phyloP scores from a whole-genome alignment of 139 green algal species.

The Mychonastes homosphaera region DNA sequence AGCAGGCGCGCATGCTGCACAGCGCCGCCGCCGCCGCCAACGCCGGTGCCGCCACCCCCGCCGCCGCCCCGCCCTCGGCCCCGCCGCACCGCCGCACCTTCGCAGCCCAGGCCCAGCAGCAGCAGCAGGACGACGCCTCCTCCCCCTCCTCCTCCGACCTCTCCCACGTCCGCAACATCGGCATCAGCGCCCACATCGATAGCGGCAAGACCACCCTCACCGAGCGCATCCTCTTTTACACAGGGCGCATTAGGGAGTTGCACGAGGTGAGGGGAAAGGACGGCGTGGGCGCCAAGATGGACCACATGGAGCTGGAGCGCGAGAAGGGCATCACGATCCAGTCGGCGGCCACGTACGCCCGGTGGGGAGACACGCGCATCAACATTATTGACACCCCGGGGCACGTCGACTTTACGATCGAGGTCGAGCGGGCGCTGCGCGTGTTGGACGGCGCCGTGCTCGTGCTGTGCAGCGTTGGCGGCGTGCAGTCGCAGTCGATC shows the following conservation, averaged over 20 bases:
- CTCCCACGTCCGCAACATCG: constrained; percentile 82
- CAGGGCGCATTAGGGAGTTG: constrained; percentile 89
- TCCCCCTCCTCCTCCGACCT: too few species aligned
- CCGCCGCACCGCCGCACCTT: not conserved
- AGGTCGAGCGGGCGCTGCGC: constrained; percentile 90
- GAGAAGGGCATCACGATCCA: constrained; percentile 99
- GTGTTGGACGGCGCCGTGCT: constrained; percentile 95
- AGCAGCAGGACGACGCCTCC: constrained; percentile 25
- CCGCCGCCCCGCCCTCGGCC: not conserved
- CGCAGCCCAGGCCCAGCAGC: not conserved
- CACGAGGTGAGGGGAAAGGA: constrained; percentile 95
- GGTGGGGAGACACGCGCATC: constrained; percentile 88
- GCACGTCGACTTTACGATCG: constrained; percentile 99
- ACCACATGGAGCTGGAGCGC: constrained; percentile 95
- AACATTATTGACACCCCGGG: constrained; percentile 98
- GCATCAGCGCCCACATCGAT: constrained; percentile 97
- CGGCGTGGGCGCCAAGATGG: constrained; percentile 98
- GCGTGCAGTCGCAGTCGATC: constrained; percentile 91
- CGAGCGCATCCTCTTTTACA: constrained; percentile 98
- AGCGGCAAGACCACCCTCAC: constrained; percentile 97
- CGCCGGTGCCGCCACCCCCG: too few species aligned
- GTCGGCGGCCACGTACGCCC: constrained; percentile 81
- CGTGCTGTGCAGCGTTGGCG: constrained; percentile 87
- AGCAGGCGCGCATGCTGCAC: too few species aligned
- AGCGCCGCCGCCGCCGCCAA: too few species aligned